phyloP scores from a whole-genome alignment of 139 green algal genomes.

The Marvania coccoides region DNA sequence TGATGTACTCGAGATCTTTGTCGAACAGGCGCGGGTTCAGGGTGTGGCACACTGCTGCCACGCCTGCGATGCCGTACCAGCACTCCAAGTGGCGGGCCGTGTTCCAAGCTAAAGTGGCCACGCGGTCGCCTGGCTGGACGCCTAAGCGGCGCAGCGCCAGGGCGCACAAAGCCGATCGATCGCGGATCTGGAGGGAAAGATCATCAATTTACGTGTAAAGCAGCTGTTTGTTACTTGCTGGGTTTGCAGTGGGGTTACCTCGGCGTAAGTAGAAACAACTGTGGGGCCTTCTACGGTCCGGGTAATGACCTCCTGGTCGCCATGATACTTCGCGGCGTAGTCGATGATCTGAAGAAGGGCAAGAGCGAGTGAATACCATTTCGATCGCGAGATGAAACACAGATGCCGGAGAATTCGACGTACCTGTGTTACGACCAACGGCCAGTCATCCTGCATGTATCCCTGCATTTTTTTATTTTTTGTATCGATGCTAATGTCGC shows the following conservation, averaged over 20 bases:
- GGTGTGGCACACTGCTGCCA: conserved; percentile 58
- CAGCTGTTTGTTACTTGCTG: too few species aligned
- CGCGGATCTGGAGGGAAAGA: too few species aligned
- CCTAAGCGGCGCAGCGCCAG: conserved; percentile 53
- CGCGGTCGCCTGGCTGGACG: conserved; percentile 37
- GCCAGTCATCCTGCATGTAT: too few species aligned
- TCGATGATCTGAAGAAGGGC: conserved; percentile 48
- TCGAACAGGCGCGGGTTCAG: conserved; percentile 54
- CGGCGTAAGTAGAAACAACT: conserved; percentile 38
- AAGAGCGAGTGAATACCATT: too few species aligned
- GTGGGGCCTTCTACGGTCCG: conserved; percentile 21
- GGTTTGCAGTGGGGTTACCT: too few species aligned
- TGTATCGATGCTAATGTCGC: too few species aligned
- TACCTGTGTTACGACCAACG: too few species aligned
- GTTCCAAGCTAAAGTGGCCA: conserved; percentile 79
- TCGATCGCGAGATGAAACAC: too few species aligned
- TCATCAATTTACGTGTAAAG: too few species aligned
- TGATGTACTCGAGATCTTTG: conserved; percentile 55
- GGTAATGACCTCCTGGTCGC: conserved; percentile 45
- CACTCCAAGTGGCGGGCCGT: conserved; percentile 57
- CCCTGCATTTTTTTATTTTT: too few species aligned
- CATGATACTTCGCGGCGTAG: conserved; percentile 54
- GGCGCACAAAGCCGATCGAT: conserved; percentile 33
- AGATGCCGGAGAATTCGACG: too few species aligned
- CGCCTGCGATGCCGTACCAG: conserved; percentile 69